These are phyloP conservation scores for Clarireedia paspali DNA, from an alignment of 2,329 filamentous ascomycete genomes.

Conservation along the genomic window DNA sequence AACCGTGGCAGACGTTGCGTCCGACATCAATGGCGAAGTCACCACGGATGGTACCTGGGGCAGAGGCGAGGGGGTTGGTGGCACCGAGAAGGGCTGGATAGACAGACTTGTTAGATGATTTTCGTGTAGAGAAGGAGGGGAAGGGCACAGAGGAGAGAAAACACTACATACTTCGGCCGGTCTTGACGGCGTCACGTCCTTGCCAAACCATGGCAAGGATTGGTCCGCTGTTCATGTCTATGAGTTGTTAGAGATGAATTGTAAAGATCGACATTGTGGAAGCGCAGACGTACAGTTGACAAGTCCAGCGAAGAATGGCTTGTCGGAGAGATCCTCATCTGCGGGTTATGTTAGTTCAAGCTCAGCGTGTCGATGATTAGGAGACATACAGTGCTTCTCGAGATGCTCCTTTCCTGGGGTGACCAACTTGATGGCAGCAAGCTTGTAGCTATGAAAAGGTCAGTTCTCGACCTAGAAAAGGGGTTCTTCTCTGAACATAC, in stretches of 20 bases:
- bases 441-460: slow-evolving; percentile 70
- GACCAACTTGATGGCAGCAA: slow-evolving; percentile 93
- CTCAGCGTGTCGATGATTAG: background rate
- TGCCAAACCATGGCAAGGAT: slow-evolving; percentile 99
- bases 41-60: slow-evolving; percentile 96
- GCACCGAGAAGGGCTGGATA: slow-evolving; percentile 78
- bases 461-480: background rate
- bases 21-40: slow-evolving; percentile 78
- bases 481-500: slow-evolving; percentile 40
- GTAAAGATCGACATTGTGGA: slow-evolving; percentile 5
- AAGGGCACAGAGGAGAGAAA: background rate
- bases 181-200: slow-evolving; percentile 98
- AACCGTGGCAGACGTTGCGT: slow-evolving; percentile 99
- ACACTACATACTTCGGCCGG: slow-evolving; percentile 67
- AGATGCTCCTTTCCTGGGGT: slow-evolving; percentile 89
- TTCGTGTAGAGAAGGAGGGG: background rate
- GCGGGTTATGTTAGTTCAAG: background rate
- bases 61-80: slow-evolving; percentile 94
- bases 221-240: slow-evolving; percentile 95
- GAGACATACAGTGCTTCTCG: slow-evolving; percentile 79
- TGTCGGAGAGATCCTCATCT: slow-evolving; percentile 81
- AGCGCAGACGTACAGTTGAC: slow-evolving; percentile 64
- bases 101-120: slow-evolving; percentile 12
- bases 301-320: slow-evolving; percentile 96
- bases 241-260: slow-evolving; percentile 21